A percentile compares a stretch with the other conserved stretches of the same genome.
phyloP scores from a whole-genome alignment of 2,329 filamentous ascomycete genomes.

The Fusarium secorum region DNA sequence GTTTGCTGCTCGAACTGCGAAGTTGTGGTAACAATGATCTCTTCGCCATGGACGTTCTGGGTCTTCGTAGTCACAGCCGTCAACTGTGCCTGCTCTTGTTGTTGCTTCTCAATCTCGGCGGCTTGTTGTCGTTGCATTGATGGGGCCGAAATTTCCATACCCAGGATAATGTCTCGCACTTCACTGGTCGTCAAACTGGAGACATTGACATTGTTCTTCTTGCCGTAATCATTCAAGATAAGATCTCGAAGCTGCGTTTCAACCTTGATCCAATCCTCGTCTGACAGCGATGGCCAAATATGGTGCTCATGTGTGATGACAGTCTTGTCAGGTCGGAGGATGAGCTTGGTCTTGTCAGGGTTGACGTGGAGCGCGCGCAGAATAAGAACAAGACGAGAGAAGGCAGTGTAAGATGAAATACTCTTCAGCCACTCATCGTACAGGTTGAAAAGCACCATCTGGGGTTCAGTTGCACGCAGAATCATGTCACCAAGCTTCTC shows the following conservation, averaged over 20 bases:
- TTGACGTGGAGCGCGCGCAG: slow-evolving; percentile 96
- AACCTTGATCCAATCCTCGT: slow-evolving; percentile 99
- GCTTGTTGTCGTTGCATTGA: slow-evolving; percentile 98
- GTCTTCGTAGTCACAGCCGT: slow-evolving; percentile 98
- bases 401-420: slow-evolving; percentile 97
- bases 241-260: slow-evolving; percentile 94
- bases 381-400: slow-evolving; percentile 93
- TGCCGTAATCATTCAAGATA: slow-evolving; percentile 97
- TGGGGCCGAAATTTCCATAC: slow-evolving; percentile 99
- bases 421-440: slow-evolving; percentile 99
- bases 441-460: slow-evolving; percentile 99
- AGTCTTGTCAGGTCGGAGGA: slow-evolving; percentile 94
- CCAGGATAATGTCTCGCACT: slow-evolving; percentile 96
- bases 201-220: slow-evolving; percentile 99
- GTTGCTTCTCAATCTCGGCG: slow-evolving; percentile 98
- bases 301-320: slow-evolving; percentile 99
- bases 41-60: slow-evolving; percentile 94
- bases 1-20: slow-evolving; percentile 98
- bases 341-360: slow-evolving; percentile 96
- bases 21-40: slow-evolving; percentile 97
- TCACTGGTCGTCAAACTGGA: slow-evolving; percentile 96
- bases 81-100: slow-evolving; percentile 94
- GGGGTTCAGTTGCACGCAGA: slow-evolving; percentile 94
- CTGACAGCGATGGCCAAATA: slow-evolving; percentile 93
- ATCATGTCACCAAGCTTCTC: slow-evolving; percentile 99